Base-by-base conservation (phyloP, 139 green algal genomes). In the Yamagishiella unicocca region DNA sequence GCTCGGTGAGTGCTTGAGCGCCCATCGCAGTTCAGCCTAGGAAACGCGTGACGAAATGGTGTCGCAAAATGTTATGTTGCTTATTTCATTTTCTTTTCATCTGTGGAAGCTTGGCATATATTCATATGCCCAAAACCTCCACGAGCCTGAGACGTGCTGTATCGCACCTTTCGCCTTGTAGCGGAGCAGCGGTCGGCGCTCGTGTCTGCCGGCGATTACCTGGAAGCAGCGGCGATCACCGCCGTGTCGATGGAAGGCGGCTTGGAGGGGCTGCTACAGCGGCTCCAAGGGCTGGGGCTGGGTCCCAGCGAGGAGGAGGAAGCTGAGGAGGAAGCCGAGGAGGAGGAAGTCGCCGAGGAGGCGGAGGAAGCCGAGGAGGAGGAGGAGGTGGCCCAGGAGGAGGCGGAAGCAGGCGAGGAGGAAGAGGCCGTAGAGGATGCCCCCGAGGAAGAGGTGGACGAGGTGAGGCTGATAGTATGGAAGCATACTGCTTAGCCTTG, bases 391-490 rank as follows among this genome's bases (percentile, higher is more conserved):
- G n/a, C n/a, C n/a, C n/a, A n/a, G n/a, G n/a, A n/a, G n/a, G n/a
- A n/a, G n/a, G n/a, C n/a, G n/a, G n/a, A n/a, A n/a, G n/a, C n/a
- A n/a, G n/a, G n/a, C n/a, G n/a, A n/a, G n/a, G n/a, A n/a, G n/a
- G n/a, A n/a, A n/a, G n/a, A n/a, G n/a, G n/a, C n/a, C 89, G 91
- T 90, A 25, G 89, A 91, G 37, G 85, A 93, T 19, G 67, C 91
- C 35, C 91, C 90, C 24, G 91, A 91, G 50, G 94, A 94, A n/a
- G 88, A 87, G 89, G 88, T n/a, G 22, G 46, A 85, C 1, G 77
- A 80, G 77, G 50, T 58, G 17, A 17, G 50, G 50, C 50, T 58
- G 50, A 17, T 17, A 17, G 12, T 58, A 58, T 58, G n/a, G n/a
- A n/a, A n/a, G n/a, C n/a, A n/a, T n/a, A n/a, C n/a, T n/a, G n/a